phyloP scores from a whole-genome alignment of 2,329 filamentous ascomycete species.

The Aspergillus tanneri region DNA sequence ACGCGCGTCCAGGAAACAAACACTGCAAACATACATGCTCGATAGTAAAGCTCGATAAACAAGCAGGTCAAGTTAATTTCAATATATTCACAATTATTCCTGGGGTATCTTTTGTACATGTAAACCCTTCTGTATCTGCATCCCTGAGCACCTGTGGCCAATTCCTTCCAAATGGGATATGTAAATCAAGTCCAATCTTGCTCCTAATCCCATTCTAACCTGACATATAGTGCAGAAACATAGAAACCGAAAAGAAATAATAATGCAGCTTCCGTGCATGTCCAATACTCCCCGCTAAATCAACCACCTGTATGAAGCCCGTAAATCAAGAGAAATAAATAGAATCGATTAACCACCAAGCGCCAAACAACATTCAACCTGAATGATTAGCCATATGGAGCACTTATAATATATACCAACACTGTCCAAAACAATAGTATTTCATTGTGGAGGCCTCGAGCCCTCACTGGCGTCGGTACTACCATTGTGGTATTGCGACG shows the following conservation, averaged over 20 bases:
- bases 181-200: not conserved
- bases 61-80: not conserved
- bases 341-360: too few species aligned
- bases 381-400: not conserved
- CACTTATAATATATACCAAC: not conserved
- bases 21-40: too few species aligned
- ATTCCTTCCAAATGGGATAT: not conserved
- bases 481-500: not conserved
- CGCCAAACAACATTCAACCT: not conserved
- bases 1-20: too few species aligned
- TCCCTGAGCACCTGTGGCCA: too few species aligned
- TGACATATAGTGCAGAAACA: not conserved
- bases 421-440: conserved; percentile 2
- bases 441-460: conserved; percentile 1
- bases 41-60: too few species aligned
- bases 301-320: too few species aligned
- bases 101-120: conserved; percentile 12
- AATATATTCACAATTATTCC: conserved; percentile 6
- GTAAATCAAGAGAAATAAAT: too few species aligned
- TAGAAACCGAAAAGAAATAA: conserved; percentile 1
- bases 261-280: not conserved
- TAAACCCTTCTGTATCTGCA: not conserved
- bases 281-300: not conserved
- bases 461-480: not conserved
- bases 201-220: not conserved